Percentiles rank a stretch among this genome's conserved stretches.
These are phyloP conservation scores for Mallotus japonicus DNA, from an alignment of 441 rosid species.

Conservation along the genomic window DNA sequence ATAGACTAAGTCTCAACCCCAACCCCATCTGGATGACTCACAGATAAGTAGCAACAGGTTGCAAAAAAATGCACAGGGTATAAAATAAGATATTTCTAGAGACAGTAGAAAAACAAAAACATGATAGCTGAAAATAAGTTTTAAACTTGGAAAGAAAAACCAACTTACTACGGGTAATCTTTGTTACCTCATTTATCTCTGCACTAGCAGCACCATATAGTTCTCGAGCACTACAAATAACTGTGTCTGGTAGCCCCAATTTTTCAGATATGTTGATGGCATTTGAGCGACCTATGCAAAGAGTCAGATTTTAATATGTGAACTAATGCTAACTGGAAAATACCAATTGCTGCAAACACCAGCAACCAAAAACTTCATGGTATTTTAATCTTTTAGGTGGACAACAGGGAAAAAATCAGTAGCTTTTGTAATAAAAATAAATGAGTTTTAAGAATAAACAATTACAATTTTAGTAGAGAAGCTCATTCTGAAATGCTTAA, in stretches of 20 bases:
- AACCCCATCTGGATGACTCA: not conserved
- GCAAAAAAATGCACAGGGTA: not conserved
- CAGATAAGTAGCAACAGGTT: not conserved
- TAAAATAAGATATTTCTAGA: not conserved
- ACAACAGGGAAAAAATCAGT: not conserved
- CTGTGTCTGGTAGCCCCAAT: constrained; percentile 59
- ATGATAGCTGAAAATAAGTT: not conserved
- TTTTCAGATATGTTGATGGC: constrained; percentile 84
- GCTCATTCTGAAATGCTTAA: not conserved
- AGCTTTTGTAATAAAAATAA: not conserved
- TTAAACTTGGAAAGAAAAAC: not conserved
- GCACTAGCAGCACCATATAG: constrained; percentile 76
- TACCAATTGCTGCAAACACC: not conserved
- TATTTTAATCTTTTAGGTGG: not conserved
- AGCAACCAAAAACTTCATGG: not conserved
- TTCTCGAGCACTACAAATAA: constrained; percentile 55
- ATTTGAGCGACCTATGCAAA: constrained; percentile 75
- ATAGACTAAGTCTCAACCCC: not conserved
- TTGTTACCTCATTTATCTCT: constrained; percentile 74
- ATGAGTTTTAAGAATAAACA: not conserved
- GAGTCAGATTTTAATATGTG: constrained; percentile 14
- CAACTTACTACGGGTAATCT: not conserved
- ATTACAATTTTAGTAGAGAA: not conserved
- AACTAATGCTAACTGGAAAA: not conserved
- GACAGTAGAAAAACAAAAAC: not conserved